Conservation (phyloP, 495 filamentous ascomycete species). For the Xylaria sp. region DNA sequence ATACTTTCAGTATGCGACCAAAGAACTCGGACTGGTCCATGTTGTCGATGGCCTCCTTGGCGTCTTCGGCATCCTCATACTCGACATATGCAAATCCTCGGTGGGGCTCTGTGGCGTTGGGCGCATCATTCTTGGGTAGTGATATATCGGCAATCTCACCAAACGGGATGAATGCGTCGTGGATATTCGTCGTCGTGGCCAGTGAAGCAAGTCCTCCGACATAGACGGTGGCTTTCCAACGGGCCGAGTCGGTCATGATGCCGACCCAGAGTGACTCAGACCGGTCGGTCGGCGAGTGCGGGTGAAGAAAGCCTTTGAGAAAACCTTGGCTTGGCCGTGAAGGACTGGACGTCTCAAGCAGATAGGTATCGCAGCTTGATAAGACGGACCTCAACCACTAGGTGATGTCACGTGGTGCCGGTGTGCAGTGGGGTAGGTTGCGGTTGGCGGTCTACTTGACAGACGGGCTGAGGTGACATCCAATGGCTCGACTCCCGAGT, state of each 20-base stretch:
- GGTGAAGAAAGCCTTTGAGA: neutral
- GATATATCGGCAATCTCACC: slow-evolving; percentile 91
- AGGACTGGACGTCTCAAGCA: neutral
- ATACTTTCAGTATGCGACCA: slow-evolving; percentile 89
- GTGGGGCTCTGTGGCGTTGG: slow-evolving; percentile 73
- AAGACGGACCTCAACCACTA: neutral
- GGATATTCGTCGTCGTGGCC: slow-evolving; percentile 74
- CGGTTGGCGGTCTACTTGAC: neutral
- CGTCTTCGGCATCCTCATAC: slow-evolving; percentile 85
- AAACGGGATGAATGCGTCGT: slow-evolving; percentile 94
- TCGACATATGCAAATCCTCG: slow-evolving; percentile 97
- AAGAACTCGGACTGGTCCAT: slow-evolving; percentile 99
- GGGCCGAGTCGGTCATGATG: slow-evolving; percentile 79
- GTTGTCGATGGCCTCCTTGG: slow-evolving; percentile 96
- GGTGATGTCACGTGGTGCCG: slow-evolving; percentile 18
- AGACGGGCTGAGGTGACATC: neutral
- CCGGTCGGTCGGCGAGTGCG: slow-evolving; percentile 14
- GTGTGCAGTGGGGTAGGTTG: slow-evolving; percentile 2
- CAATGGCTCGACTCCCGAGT: neutral
- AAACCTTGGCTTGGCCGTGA: neutral
- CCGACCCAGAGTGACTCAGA: slow-evolving; percentile 6
- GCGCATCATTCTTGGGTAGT: slow-evolving; percentile 82
- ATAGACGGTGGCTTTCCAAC: slow-evolving; percentile 89
- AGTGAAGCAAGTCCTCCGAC: slow-evolving; percentile 86
- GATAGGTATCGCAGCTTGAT: slow-evolving; percentile 8